Evolutionary conservation across 148 eudicot genomes (phyloP), one percentile per base, ranked within the genome.

Genomic region (Limonium bicolor): DNA sequence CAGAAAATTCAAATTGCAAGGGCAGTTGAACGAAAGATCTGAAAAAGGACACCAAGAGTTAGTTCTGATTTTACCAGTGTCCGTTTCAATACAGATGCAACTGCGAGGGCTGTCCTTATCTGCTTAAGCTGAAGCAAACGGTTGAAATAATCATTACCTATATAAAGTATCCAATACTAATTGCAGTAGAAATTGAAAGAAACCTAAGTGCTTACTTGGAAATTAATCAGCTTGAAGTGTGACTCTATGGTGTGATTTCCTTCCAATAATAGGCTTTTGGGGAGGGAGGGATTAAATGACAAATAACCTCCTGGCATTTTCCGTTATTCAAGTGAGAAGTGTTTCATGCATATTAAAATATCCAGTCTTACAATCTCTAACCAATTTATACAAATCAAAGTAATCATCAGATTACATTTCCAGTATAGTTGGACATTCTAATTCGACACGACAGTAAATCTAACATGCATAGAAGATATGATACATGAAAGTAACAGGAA

Each of bases 81-180:
- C 54, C 95, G 99, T 26, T 67, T 71, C 65, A 84, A 59, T 58
- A 90, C 51, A 38, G 82, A 72, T 30, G 95, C 82, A 51, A 90
- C 65, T 49, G 99, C 93, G 60, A 90, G 95, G 45, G 95, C 99
- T 36, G 77, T 76, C 54, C 93, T 71, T 68, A 90, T 90, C 68
- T 84, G 99, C 65, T 90, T 84, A 13, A 78, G 66, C 99, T 84
- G 85, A 49, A 54, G 36, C 61, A 20, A 50, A 49, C 25, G 51
- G 53, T 65, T 48, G 4, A 42, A 7, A 44, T 34, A 18, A 46
- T 4, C 5, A 40, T 25, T 39, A 40, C 50, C 33, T 36, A 57
- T 4, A 56, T 50, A 51, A 15, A 19, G 22, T 2, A 27, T 34
- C 32, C 3, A 36, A 36, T 6, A 36, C 2, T 36, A 36, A 41